phyloP scores from a whole-genome alignment of 495 filamentous ascomycete species.

The Aspergillus homomorphus region DNA sequence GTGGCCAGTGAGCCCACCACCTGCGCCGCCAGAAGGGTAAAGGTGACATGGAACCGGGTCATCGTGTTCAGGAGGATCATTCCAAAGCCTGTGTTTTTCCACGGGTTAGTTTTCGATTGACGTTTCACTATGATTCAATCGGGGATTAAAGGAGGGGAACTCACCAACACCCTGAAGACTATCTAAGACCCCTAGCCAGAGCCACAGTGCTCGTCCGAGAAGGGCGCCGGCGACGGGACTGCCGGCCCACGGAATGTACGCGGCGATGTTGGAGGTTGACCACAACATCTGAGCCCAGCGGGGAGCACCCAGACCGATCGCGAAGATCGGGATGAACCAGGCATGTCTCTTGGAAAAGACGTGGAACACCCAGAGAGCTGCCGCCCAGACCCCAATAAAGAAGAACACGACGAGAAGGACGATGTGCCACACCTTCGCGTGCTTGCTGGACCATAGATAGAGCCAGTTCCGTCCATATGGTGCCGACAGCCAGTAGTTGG shows the following conservation, averaged over 20 bases:
- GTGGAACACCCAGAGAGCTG: conserved; percentile 34
- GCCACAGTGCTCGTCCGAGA: conserved; percentile 41
- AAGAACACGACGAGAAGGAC: conserved; percentile 39
- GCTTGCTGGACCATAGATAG: conserved; percentile 44
- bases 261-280: conserved; percentile 40
- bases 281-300: conserved; percentile 49
- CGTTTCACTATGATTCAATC: neutral
- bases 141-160: neutral
- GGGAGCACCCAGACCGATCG: conserved; percentile 45
- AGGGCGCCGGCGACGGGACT: conserved; percentile 37
- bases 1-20: conserved; percentile 47
- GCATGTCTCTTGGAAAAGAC: conserved; percentile 40
- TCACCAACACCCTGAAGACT: conserved; percentile 38
- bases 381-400: conserved; percentile 42
- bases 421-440: conserved; percentile 42
- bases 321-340: conserved; percentile 48
- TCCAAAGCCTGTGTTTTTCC: conserved; percentile 32
- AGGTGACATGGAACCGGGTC: conserved; percentile 46
- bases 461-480: conserved; percentile 47
- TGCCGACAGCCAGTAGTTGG: conserved; percentile 36
- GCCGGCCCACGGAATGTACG: conserved; percentile 46
- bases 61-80: conserved; percentile 48
- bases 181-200: conserved; percentile 47
- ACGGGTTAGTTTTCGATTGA: neutral
- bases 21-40: conserved; percentile 45